Evolutionary conservation across 2,329 filamentous ascomycete species (phyloP), one percentile per base, ranked within the genome.

Genomic region (Xylariaceae sp.): DNA sequence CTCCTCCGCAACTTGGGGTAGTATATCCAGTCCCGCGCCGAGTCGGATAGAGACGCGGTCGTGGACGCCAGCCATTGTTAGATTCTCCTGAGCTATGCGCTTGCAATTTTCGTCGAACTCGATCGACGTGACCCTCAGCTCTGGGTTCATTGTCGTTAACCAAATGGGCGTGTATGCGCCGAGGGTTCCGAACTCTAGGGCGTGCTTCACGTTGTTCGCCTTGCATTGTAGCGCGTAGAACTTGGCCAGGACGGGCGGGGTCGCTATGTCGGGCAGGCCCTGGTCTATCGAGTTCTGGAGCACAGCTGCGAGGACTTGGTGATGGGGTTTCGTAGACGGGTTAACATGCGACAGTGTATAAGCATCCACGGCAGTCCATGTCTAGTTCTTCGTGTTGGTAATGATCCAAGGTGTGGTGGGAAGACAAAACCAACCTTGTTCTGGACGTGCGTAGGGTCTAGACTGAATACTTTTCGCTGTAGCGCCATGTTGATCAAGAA

Each of bases 151-250:
- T 1, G 46, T 50, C 26, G 60, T 53, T 1, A 62, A 50, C 55
- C 55, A 60, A 48, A 60, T 54, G 5, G 55, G 52, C n/a, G 60
- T 60, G 50, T 60, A 62, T n/a, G n/a, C 60, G n/a, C 60, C 60
- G 11, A 62, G 50, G 3, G 60, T 62, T 35, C 60, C 60, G 46
- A 62, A 30, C 41, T 62, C 60, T 1, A 62, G 54, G 11, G 58
- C 58, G 44, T 60, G 58, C 48, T 39, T 37, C 29, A 55, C 55
- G 11, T 6, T 6, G 31, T 39, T 40, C 26, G 58, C 53, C 47
- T 43, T 46, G 58, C 58, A 60, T 11, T 60, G 58, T 53, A 60
- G 45, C 6, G 58, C 58, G 51, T 58, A 60, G 47, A 58, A 51
- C 50, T 58, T 60, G 26, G 55, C 53, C 2, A 60, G 30, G 5